phyloP scores from a whole-genome alignment of 257 asterid genomes.

The Haberlea rhodopensis region DNA sequence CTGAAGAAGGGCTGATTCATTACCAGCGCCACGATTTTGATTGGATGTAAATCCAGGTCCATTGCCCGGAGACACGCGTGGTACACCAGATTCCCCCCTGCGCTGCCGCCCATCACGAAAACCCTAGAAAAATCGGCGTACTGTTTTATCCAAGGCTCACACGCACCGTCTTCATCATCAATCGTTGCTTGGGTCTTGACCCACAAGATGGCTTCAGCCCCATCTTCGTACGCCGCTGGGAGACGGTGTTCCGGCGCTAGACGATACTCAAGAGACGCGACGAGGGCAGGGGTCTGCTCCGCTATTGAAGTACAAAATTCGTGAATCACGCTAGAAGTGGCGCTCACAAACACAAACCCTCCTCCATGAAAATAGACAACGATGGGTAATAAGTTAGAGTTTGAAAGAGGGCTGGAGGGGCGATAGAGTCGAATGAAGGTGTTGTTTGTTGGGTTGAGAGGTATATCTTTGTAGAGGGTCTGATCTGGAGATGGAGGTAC shows the following conservation, averaged over 20 bases:
- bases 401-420: too few species aligned
- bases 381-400: too few species aligned
- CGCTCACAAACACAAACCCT: too few species aligned
- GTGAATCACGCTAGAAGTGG: too few species aligned
- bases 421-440: too few species aligned
- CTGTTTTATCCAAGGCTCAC: conserved; percentile 61
- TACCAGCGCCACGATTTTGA: conserved; percentile 57
- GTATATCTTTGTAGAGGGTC: too few species aligned
- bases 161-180: too few species aligned
- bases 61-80: conserved; percentile 36
- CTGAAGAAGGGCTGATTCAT: conserved; percentile 63
- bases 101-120: conserved; percentile 64
- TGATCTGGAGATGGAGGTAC: too few species aligned
- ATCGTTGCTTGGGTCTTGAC: conserved; percentile 41
- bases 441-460: too few species aligned
- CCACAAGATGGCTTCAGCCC: conserved; percentile 59
- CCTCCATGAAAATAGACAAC: too few species aligned
- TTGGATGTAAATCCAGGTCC: conserved; percentile 40
- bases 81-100: conserved; percentile 61
- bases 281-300: conserved; percentile 40
- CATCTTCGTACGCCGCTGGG: conserved; percentile 81
- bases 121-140: conserved; percentile 49
- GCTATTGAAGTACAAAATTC: too few species aligned
- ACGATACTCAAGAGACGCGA: conserved; percentile 63
- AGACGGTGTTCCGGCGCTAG: conserved; percentile 74